Conservation (phyloP, 2,329 filamentous ascomycete genomes). For the Monilinia vaccinii-corymbosi region DNA sequence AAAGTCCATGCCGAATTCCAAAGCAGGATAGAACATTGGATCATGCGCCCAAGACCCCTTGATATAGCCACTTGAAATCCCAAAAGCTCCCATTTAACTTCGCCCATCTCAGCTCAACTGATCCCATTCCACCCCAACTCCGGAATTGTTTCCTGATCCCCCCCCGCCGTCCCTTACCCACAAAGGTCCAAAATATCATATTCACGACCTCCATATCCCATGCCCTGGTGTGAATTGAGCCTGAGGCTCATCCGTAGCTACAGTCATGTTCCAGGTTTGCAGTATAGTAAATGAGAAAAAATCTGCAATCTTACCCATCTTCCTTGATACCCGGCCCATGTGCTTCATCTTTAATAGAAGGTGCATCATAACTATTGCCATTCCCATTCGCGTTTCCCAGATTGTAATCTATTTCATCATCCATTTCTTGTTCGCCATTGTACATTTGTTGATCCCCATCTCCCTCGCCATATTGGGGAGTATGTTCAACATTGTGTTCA, state of each 20-base stretch:
- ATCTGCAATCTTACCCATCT: slow-evolving; percentile 66
- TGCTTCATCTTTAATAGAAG: slow-evolving; percentile 27
- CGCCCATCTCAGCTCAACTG: not conserved
- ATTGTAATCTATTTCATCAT: slow-evolving; percentile 52
- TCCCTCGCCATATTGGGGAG: slow-evolving; percentile 32
- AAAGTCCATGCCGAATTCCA: not conserved
- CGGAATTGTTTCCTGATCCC: not conserved
- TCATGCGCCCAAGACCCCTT: not conserved
- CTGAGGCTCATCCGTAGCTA: slow-evolving; percentile 9
- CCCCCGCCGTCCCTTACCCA: not conserved
- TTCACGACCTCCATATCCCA: not conserved
- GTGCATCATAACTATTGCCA: slow-evolving; percentile 19
- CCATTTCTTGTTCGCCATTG: slow-evolving; percentile 40
- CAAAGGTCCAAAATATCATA: not conserved
- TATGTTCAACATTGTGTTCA: slow-evolving; percentile 16
- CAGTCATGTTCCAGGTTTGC: slow-evolving; percentile 11
- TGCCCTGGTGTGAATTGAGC: not conserved
- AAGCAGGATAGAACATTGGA: slow-evolving; percentile 4
- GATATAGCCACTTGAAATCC: not conserved
- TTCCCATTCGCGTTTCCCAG: slow-evolving; percentile 38
- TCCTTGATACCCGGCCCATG: slow-evolving; percentile 70
- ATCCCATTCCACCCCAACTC: not conserved
- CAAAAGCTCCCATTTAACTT: not conserved
- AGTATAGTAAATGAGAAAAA: slow-evolving; percentile 14
- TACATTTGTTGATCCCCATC: slow-evolving; percentile 34